Evolutionary conservation across 2,329 filamentous ascomycete species (phyloP), one percentile per base, ranked within the genome.

Genomic region (Diaporthe batatas): DNA sequence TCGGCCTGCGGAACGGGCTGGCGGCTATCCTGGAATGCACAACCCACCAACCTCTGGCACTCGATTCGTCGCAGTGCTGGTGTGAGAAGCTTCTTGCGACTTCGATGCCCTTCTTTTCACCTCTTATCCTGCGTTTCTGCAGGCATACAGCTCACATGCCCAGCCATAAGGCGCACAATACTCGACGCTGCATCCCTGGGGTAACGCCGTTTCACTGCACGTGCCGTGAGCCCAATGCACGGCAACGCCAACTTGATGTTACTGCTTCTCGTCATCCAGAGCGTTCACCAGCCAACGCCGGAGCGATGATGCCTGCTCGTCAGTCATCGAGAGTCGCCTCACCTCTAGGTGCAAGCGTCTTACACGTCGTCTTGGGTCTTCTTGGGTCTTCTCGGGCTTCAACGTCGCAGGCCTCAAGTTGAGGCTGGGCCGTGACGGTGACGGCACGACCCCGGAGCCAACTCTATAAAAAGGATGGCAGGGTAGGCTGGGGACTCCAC

Each of bases 381-480:
- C n/a, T n/a, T n/a, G n/a, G 58, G 69, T 32, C 18, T 58, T 57
- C n/a, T 72, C 32, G 57, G 62, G 72, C 69, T 57, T 65, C 69
- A 62, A 59, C 54, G 54, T 29, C 36, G 42, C 23, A 58, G 44
- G 70, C 44, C 59, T 58, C 49, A 21, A 68, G 4, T 44, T 34
- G 64, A 69, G 69, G 72, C 72, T 74, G 72, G 72, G 72, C 64
- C 59, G 55, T 53, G 39, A 64, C 54, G 64, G 47, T 58, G 59
- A 58, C 51, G 70, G 42, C 49, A 53, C 21, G 39, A 47, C 55
- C 14, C 25, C 32, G 4, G 51, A 44, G 36, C 55, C 53, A 29
- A 68, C 47, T 67, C 62, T 73, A 73, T 70, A 73, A 65, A 65
- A 70, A 70, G 65, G 64, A 49, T 70, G 70, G 70, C 64, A 70